Percentiles rank a stretch among this genome's conserved stretches.
phyloP scores from a whole-genome alignment of 768 basidiomycete genomes.

The Russula vinacea region DNA sequence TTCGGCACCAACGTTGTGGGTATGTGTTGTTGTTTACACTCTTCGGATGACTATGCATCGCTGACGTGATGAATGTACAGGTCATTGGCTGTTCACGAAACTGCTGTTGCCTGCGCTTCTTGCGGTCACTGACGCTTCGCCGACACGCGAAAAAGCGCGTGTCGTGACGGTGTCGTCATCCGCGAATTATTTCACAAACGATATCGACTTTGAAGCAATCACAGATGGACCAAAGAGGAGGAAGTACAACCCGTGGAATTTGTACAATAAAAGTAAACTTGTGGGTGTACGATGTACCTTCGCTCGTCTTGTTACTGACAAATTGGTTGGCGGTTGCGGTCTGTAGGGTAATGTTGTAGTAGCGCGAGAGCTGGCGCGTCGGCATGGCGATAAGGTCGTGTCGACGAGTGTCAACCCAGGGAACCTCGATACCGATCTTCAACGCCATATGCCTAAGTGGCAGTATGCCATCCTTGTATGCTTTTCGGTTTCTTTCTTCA shows the following conservation, averaged over 20 bases:
- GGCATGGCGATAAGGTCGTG: conserved; percentile 48
- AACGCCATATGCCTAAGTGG: conserved; percentile 7
- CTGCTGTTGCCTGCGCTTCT: conserved; percentile 50
- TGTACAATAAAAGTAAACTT: conserved; percentile 44
- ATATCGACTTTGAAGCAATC: conserved; percentile 42
- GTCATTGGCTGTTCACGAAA: conserved; percentile 59
- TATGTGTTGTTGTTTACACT: conserved; percentile 18
- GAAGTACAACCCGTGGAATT: conserved; percentile 12
- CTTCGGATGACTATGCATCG: background rate
- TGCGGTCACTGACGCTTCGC: conserved; percentile 39
- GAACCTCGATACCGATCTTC: conserved; percentile 19
- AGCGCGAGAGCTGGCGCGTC: conserved; percentile 46
- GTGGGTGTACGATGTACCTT: conserved; percentile 35
- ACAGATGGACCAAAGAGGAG: conserved; percentile 33
- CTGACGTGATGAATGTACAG: conserved; percentile 33
- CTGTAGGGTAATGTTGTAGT: conserved; percentile 42
- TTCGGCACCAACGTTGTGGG: conserved; percentile 58
- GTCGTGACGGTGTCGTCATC: conserved; percentile 49
- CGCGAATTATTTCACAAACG: conserved; percentile 36
- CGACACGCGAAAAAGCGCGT: conserved; percentile 44
- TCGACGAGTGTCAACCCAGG: conserved; percentile 46
- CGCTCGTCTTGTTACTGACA: background rate
- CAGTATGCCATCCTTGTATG: conserved; percentile 1
- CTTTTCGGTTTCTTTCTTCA: background rate
- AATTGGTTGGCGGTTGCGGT: background rate